phyloP scores from a whole-genome alignment of 257 asterid species.

The Salvia splendens region DNA sequence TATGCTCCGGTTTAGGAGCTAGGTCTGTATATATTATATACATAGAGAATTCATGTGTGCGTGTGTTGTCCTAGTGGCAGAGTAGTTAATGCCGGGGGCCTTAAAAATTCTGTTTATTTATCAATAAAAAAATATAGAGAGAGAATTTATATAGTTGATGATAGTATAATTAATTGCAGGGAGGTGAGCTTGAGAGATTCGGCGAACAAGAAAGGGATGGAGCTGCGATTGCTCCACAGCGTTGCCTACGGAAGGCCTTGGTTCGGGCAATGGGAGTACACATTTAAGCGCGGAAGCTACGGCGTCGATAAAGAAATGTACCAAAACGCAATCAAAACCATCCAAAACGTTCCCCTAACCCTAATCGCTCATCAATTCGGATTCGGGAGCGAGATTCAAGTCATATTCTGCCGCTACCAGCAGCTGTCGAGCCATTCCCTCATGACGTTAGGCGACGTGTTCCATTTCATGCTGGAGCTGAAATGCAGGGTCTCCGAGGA shows the following conservation, averaged over 20 bases:
- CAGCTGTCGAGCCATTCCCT: constrained; percentile 68
- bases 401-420: constrained; percentile 64
- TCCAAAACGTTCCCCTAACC: constrained; percentile 63
- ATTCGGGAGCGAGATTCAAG: constrained; percentile 47
- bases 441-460: constrained; percentile 57
- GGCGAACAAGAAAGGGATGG: constrained; percentile 79
- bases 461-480: constrained; percentile 75
- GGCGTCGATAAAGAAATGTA: constrained; percentile 63
- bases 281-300: constrained; percentile 67
- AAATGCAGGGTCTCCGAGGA: constrained; percentile 62
- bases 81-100: too few species aligned
- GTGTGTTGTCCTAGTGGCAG: too few species aligned
- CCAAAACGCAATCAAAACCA: constrained; percentile 56
- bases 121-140: too few species aligned
- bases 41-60: neutral
- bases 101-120: too few species aligned
- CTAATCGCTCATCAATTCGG: constrained; percentile 52
- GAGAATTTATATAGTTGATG: neutral
- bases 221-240: constrained; percentile 67
- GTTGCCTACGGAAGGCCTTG: constrained; percentile 80
- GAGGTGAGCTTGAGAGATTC: constrained; percentile 81
- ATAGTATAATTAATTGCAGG: constrained; percentile 41
- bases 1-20: constrained; percentile 78
- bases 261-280: constrained; percentile 89
- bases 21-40: constrained; percentile 50